These are phyloP conservation scores for Scutellaria baicalensis DNA, from an alignment of 257 asterid species.

Conservation along the genomic window DNA sequence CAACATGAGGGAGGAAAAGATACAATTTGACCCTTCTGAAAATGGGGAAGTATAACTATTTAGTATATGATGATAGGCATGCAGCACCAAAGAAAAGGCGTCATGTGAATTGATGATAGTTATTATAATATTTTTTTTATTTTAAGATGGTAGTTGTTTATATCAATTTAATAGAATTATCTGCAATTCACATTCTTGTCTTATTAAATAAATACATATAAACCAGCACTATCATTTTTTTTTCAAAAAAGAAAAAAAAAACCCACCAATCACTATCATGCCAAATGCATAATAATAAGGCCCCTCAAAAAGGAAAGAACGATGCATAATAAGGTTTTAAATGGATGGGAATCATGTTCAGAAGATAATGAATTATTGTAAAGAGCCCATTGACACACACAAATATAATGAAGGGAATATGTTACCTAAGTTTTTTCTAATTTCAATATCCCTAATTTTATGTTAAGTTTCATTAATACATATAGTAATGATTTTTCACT, in stretches of 20 bases:
- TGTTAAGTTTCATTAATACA: neutral
- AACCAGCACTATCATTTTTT: neutral
- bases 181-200: neutral
- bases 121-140: neutral
- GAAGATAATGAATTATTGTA: slow-evolving; percentile 6
- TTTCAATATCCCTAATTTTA: neutral
- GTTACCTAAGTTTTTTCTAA: neutral
- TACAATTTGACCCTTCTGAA: neutral
- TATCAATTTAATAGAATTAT: neutral
- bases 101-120: neutral
- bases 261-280: slow-evolving; percentile 5
- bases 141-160: neutral
- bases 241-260: neutral
- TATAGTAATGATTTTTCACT: too few species aligned
- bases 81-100: neutral
- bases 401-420: neutral
- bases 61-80: slow-evolving; percentile 3
- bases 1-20: too few species aligned
- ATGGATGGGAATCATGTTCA: neutral
- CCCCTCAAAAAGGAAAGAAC: too few species aligned
- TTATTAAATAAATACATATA: neutral
- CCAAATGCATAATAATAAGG: neutral
- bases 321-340: neutral
- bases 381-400: neutral
- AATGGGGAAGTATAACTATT: neutral